Evolutionary conservation across 768 basidiomycete species (phyloP), one percentile per base, ranked within the genome.

Genomic region (Xerocomellus intermedius): DNA sequence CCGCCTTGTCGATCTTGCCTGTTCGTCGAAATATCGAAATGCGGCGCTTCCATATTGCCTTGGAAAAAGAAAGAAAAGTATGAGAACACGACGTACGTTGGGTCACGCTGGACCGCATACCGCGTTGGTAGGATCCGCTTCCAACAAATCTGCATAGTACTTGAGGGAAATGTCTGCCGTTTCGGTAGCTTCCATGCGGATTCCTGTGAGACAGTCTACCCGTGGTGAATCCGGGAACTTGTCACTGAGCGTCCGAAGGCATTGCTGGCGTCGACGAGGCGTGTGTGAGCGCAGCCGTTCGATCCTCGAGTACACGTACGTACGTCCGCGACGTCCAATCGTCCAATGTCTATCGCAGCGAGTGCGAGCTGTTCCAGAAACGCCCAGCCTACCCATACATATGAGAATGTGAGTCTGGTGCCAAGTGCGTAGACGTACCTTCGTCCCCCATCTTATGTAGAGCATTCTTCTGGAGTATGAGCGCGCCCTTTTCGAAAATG

Each of bases 201-300:
- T 85, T 1, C 94, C 94, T 24, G 81, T 77, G 21, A 97, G 80
- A 21, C 85, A 80, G 36, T 89, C 83, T 2, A 92, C 87, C 21
- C 94, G 83, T 19, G 89, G 87, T 1, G 93, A 94, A 28, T 74
- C 82, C 1, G 87, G 86, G 64, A 95, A 95, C 69, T 83, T 84
- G 48, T 78, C 73, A 17, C 73, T 65, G 19, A 95, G 79, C 55
- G 79, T 79, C 50, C 78, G 72, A 41, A 91, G 75, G 65, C 70
- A 73, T 53, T 58, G 53, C 71, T 73, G n/a, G 24, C n/a, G 21
- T 42, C 36, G 22, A 60, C 26, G 42, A 21, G n/a, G 12, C 4
- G 9, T 36, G 30, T 6, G 36, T 62, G 48, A 64, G 42, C 41
- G 19, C 36, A 52, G 53, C 39, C 48, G 32, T 13, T 38, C 41